Conservation (phyloP, 495 filamentous ascomycete genomes). For the Xylaria telfairii region DNA sequence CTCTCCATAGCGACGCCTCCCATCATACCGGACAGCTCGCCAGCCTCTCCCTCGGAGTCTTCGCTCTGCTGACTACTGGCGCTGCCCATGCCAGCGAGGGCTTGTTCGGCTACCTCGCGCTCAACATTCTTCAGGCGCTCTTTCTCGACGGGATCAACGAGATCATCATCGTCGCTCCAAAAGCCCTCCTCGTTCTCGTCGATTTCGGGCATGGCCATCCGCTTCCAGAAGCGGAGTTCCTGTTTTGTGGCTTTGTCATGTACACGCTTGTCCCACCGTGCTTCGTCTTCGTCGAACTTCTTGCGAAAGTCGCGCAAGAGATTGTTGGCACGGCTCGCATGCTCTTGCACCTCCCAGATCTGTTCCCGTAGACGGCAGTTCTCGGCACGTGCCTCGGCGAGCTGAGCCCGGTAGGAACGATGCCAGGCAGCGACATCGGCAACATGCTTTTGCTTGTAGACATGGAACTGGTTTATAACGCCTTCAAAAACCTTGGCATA, state of each 20-base stretch:
- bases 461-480: conserved; percentile 60
- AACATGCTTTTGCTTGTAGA: conserved; percentile 59
- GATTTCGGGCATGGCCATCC: conserved; percentile 59
- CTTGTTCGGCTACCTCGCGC: conserved; percentile 47
- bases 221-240: conserved; percentile 61
- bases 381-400: conserved; percentile 62
- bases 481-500: conserved; percentile 53
- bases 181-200: conserved; percentile 55
- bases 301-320: conserved; percentile 55
- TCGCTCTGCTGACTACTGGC: conserved; percentile 38
- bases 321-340: conserved; percentile 56
- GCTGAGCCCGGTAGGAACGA: conserved; percentile 60
- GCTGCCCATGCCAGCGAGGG: conserved; percentile 36
- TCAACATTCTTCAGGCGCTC: conserved; percentile 48
- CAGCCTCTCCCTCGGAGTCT: conserved; percentile 38
- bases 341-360: conserved; percentile 62
- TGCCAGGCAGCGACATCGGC: conserved; percentile 61
- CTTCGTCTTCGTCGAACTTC: conserved; percentile 53
- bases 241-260: conserved; percentile 51
- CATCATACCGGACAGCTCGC: conserved; percentile 38
- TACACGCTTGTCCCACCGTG: conserved; percentile 53
- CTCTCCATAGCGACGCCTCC: conserved; percentile 56
- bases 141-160: conserved; percentile 61
- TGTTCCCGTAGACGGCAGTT: conserved; percentile 61
- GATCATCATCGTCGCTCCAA: conserved; percentile 63